A percentile compares a stretch with the other conserved stretches of the same genome.
These are phyloP conservation scores for Crithidia sp. DNA, from an alignment of 208 protist species.

Conservation along the genomic window DNA sequence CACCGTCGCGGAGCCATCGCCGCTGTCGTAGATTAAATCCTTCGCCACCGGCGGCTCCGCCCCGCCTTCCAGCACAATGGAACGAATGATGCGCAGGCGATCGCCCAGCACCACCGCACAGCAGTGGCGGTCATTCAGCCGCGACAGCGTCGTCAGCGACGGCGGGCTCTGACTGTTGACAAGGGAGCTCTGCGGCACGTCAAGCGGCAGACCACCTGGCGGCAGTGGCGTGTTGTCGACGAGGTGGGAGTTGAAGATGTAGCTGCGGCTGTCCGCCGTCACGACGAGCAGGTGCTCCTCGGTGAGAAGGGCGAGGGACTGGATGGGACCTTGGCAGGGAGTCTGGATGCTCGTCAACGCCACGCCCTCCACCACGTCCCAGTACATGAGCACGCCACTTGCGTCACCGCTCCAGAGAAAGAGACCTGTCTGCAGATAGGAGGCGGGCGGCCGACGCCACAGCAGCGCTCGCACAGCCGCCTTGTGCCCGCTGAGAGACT, in stretches of 20 bases:
- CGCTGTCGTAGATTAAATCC: constrained; percentile 76
- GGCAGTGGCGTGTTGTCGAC: constrained; percentile 42
- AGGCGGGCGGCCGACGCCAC: constrained; percentile 62
- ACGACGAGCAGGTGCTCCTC: constrained; percentile 69
- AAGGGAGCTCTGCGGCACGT: constrained; percentile 20
- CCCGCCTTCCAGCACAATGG: constrained; percentile 34
- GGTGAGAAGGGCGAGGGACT: constrained; percentile 45
- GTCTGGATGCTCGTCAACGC: constrained; percentile 56
- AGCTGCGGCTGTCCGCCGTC: constrained; percentile 51
- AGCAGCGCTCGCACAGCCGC: constrained; percentile 63
- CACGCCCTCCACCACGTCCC: constrained; percentile 78
- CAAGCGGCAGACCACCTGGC: constrained; percentile 34
- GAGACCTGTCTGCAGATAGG: constrained; percentile 68
- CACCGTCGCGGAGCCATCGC: constrained; percentile 63
- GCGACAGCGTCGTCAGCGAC: constrained; percentile 42
- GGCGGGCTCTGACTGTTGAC: constrained; percentile 15
- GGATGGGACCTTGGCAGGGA: constrained; percentile 47
- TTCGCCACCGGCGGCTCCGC: constrained; percentile 33
- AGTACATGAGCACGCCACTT: constrained; percentile 59
- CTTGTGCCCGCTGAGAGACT: constrained; percentile 69
- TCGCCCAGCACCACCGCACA: constrained; percentile 71
- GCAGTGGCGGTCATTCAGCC: constrained; percentile 43
- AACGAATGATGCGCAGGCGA: constrained; percentile 59
- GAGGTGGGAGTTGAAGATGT: constrained; percentile 76
- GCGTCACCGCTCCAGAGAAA: constrained; percentile 71